Base-by-base conservation (phyloP, 257 asterid species). In the Petunia secreta region DNA sequence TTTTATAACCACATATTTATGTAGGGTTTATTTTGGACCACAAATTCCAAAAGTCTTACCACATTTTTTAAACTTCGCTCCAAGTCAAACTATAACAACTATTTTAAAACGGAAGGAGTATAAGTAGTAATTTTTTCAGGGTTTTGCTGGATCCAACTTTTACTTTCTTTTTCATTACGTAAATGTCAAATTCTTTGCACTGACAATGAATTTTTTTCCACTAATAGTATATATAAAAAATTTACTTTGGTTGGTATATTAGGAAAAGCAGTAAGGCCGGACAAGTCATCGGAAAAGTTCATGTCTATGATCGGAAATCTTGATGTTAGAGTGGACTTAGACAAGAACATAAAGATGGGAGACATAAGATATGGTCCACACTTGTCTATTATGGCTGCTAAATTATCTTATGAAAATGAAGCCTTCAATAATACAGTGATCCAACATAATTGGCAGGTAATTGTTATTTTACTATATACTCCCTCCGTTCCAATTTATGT, bases 261-360 rank as follows among this genome's bases (percentile, higher is more conserved):
- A 92, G 97, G 96, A 82, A 84, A 84, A 55, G 55, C 85, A 57
- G 92, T 86, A 82, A 80, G 75, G 78, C 97, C 97, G 63, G 90
- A 91, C 36, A 83, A 62, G 37, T 44, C 85, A 78, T 88, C 94
- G 54, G 84, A 84, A 46, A 60, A 10, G 0, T 91, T 85, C 84
- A 86, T 67, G 80, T 91, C 96, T 44, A 2, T 86, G 8, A 8
- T 87, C 34, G 96, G 92, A 84, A 36, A 14, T 71, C 64, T 86
- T 15, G 97, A 92, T 78, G 16, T 63, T 46, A 83, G 94, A 74
- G 85, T 79, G 80, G 87, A 87, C 6, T 83, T 92, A 50, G 88
- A 87, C 68, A 63, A 5, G 36, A 83, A 6, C 3, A 81, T 82
- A 64, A 63, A 36, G 14, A 58, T 15, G 2, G 62, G 67, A 15